These are phyloP conservation scores for Haematococcus lacustris DNA, from an alignment of 139 green algal species.

Conservation along the genomic window DNA sequence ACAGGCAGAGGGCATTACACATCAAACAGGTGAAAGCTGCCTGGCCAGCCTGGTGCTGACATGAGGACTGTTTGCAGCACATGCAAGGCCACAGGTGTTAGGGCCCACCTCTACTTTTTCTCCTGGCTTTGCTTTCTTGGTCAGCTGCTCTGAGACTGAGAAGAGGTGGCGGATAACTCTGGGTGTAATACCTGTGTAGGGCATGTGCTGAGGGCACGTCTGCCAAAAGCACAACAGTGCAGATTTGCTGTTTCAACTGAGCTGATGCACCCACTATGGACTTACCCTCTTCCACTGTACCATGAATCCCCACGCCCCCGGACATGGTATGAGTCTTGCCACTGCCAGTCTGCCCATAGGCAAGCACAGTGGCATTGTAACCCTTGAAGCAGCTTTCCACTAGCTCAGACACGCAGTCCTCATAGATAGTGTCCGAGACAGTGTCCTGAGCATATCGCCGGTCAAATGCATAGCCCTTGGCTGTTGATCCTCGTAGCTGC, in stretches of 20 bases:
- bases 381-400: constrained; percentile 50
- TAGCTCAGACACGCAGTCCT: constrained; percentile 37
- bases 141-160: constrained; percentile 28
- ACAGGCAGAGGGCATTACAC: too few relatives aligned
- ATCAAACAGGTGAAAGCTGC: too few relatives aligned
- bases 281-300: constrained; percentile 41
- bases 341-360: constrained; percentile 67
- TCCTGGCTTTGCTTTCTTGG: constrained; percentile 40
- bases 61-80: not conserved
- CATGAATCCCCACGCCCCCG: constrained; percentile 49
- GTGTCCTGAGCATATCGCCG: constrained; percentile 36
- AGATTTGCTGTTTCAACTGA: too few relatives aligned
- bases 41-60: too few relatives aligned
- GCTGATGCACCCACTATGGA: too few relatives aligned
- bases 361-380: constrained; percentile 68
- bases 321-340: constrained; percentile 75
- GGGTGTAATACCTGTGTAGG: constrained; percentile 54
- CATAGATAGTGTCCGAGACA: constrained; percentile 49
- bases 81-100: not conserved
- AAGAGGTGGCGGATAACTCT: constrained; percentile 49
- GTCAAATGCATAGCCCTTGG: constrained; percentile 60
- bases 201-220: too few relatives aligned
- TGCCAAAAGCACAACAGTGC: not conserved
- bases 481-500: constrained; percentile 41
- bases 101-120: constrained; percentile 35